phyloP scores from a whole-genome alignment of 192 early-diverging fungal genomes.

The Kickxella alabastrina region DNA sequence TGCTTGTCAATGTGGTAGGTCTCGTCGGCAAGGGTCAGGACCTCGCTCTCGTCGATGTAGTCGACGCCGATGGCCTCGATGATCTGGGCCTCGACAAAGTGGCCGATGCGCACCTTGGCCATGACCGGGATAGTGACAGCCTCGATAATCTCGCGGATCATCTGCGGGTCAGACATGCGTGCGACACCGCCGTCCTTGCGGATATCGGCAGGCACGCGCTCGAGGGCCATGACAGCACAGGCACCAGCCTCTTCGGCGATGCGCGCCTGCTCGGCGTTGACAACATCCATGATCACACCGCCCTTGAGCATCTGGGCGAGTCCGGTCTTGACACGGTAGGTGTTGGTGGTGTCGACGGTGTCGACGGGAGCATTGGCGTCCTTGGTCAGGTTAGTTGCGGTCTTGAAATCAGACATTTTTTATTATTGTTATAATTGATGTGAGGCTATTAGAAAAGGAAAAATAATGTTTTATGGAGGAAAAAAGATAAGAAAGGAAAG shows the following conservation, averaged over 20 bases:
- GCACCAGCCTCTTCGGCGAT: constrained; percentile 99
- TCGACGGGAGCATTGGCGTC: background rate
- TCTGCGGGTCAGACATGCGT: constrained; percentile 97
- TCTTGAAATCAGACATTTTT: constrained; percentile 8
- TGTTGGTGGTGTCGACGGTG: constrained; percentile 9
- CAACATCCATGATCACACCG: constrained; percentile 99
- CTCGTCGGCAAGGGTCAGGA: constrained; percentile 95
- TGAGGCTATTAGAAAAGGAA: background rate
- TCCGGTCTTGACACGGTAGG: constrained; percentile 89
- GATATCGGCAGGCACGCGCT: constrained; percentile 98
- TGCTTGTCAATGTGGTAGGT: constrained; percentile 94
- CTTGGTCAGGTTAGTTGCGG: constrained; percentile 59
- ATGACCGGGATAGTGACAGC: constrained; percentile 99
- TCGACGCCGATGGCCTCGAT: constrained; percentile 89
- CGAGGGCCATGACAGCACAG: constrained; percentile 97
- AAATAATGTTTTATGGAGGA: too few relatives aligned
- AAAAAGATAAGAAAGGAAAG: background rate
- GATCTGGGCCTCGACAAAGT: constrained; percentile 99
- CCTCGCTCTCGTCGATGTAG: constrained; percentile 98
- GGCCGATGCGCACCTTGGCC: constrained; percentile 98
- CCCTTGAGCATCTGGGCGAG: constrained; percentile 99
- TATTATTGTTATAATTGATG: too few relatives aligned
- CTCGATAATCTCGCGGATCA: constrained; percentile 96
- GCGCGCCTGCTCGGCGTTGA: constrained; percentile 95
- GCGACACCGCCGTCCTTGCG: constrained; percentile 96